Conservation (phyloP, 331 rosid genomes). For the Acacia concinna region DNA sequence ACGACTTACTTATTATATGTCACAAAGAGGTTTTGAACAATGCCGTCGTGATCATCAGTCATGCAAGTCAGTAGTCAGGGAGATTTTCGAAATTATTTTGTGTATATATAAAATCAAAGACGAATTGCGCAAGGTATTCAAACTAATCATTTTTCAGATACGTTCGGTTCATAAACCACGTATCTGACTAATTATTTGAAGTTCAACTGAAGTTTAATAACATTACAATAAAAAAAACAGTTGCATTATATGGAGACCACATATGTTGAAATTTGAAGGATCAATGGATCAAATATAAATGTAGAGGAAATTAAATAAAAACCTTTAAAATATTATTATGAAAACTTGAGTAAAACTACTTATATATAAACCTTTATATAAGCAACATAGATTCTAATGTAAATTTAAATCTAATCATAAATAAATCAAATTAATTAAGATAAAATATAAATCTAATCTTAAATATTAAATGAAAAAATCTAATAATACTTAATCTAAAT, state of each 20-base stretch:
- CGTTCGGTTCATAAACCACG: neutral
- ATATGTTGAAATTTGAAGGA: no score
- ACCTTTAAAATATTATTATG: no score
- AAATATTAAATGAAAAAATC: no score
- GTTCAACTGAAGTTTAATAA: neutral
- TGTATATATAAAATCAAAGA: neutral
- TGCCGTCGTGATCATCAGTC: neutral
- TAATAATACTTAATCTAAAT: no score
- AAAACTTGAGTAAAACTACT: no score
- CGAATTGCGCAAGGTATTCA: neutral
- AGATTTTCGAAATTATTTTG: neutral
- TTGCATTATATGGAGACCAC: neutral
- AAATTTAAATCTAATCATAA: no score
- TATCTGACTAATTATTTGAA: neutral
- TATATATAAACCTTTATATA: no score
- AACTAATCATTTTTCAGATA: neutral
- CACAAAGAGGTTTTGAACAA: neutral
- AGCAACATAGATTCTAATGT: no score
- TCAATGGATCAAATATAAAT: no score
- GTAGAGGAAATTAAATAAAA: no score
- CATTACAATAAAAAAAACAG: neutral
- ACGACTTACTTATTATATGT: neutral
- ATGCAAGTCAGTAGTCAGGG: neutral
- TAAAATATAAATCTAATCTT: no score
- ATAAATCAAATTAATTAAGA: no score